These are phyloP conservation scores for Mayamaea pseudoterrestris DNA, from an alignment of 108 stramenopile species.

Conservation along the genomic window DNA sequence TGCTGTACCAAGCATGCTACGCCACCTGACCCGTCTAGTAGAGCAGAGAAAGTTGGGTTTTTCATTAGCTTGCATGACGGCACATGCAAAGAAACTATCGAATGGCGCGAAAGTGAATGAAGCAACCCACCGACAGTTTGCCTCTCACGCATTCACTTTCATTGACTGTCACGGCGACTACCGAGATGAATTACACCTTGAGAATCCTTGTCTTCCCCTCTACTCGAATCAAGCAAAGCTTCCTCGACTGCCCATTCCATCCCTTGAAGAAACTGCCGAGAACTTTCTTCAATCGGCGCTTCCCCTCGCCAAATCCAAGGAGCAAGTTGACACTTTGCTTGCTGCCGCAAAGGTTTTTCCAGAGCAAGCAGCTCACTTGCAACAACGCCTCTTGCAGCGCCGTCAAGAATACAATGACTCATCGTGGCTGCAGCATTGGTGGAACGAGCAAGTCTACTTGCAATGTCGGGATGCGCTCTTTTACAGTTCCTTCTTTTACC, in stretches of 20 bases:
- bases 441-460: slow-evolving; percentile 77
- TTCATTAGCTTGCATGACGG: too few relatives aligned
- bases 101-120: too few relatives aligned
- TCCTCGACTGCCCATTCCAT: slow-evolving; percentile 46
- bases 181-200: too few relatives aligned
- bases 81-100: too few relatives aligned
- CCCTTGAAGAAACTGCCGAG: slow-evolving; percentile 35
- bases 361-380: slow-evolving; percentile 38
- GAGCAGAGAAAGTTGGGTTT: too few relatives aligned
- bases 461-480: slow-evolving; percentile 74
- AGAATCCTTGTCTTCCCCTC: too few relatives aligned
- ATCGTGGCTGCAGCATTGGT: slow-evolving; percentile 80
- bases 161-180: too few relatives aligned
- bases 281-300: slow-evolving; percentile 32
- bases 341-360: slow-evolving; percentile 46
- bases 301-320: slow-evolving; percentile 8
- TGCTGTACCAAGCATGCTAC: too few relatives aligned
- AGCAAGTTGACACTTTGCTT: slow-evolving; percentile 37
- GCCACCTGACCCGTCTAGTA: too few relatives aligned
- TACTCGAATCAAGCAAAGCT: slow-evolving; percentile 32
- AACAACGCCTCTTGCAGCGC: slow-evolving; percentile 45
- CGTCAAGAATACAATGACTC: slow-evolving; percentile 38
- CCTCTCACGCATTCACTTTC: too few relatives aligned
- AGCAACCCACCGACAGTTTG: too few relatives aligned
- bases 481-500: slow-evolving; percentile 80